Evolutionary conservation across 495 filamentous ascomycete genomes (phyloP).

Genomic region (Penicillium coprophilum): DNA sequence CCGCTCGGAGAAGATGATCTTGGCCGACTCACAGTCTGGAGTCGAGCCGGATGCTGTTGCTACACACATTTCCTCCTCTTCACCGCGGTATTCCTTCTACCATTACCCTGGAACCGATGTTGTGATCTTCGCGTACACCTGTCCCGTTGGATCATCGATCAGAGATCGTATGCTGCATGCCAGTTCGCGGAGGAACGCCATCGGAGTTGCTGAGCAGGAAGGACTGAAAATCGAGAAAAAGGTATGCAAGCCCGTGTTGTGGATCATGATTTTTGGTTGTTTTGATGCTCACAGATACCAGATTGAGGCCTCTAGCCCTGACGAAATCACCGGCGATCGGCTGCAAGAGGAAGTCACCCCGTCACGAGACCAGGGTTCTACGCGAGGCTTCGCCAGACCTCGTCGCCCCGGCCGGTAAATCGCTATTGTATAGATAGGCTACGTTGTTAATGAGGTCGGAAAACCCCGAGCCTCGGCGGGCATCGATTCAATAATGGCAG

Average conservation of each 20-base stretch:
- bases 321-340: conserved; percentile 71
- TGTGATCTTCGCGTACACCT: conserved; percentile 93
- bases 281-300: conserved; percentile 27
- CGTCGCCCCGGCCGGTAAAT: conserved; percentile 73
- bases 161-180: conserved; percentile 96
- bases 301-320: conserved; percentile 68
- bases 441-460: neutral
- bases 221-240: conserved; percentile 76
- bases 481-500: neutral
- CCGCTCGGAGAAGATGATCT: conserved; percentile 71
- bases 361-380: conserved; percentile 57
- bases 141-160: conserved; percentile 74
- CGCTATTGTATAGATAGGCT: conserved; percentile 11
- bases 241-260: conserved; percentile 34
- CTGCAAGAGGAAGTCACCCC: conserved; percentile 77
- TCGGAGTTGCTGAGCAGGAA: conserved; percentile 65
- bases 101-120: conserved; percentile 62
- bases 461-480: neutral
- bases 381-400: conserved; percentile 79
- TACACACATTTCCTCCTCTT: conserved; percentile 67
- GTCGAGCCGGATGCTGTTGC: conserved; percentile 54
- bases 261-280: neutral
- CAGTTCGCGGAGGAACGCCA: conserved; percentile 70
- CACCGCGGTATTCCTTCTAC: conserved; percentile 91
- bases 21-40: conserved; percentile 57